These are phyloP conservation scores for Rhododendron ferrugineum DNA, from an alignment of 148 eudicot species.

Conservation along the genomic window DNA sequence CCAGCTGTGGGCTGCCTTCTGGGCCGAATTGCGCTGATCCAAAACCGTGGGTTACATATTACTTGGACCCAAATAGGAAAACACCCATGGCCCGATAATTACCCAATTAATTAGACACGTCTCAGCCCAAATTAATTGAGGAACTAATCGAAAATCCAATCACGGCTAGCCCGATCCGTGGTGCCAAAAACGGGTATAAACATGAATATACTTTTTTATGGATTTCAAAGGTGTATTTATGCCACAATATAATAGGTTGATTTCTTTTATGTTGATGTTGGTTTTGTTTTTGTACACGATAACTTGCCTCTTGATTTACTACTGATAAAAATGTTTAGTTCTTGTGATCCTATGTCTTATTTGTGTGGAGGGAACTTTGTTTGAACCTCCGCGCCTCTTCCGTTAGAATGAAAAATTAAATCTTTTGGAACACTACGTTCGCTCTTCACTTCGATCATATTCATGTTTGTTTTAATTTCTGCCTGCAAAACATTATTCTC, in stretches of 20 bases:
- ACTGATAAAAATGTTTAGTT: background rate
- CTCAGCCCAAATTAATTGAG: too few species aligned
- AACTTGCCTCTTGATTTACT: background rate
- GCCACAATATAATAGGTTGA: background rate
- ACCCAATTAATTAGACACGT: too few species aligned
- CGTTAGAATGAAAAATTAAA: background rate
- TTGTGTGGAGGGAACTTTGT: background rate
- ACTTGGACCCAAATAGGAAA: too few species aligned
- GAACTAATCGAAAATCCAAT: too few species aligned
- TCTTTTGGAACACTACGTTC: background rate
- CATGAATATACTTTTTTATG: too few species aligned
- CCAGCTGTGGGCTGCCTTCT: too few species aligned
- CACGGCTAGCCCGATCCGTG: too few species aligned
- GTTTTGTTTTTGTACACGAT: background rate
- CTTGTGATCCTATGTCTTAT: background rate
- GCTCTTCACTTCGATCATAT: background rate
- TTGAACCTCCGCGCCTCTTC: background rate
- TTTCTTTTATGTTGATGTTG: background rate
- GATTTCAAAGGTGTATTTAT: background rate
- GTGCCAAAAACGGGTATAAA: too few species aligned
- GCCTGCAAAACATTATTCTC: background rate
- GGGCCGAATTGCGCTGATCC: too few species aligned
- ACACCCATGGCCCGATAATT: too few species aligned
- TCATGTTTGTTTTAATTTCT: background rate
- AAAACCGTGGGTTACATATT: too few species aligned